Evolutionary conservation across 257 asterid species (phyloP).

Genomic region (Solanum dulcamara): DNA sequence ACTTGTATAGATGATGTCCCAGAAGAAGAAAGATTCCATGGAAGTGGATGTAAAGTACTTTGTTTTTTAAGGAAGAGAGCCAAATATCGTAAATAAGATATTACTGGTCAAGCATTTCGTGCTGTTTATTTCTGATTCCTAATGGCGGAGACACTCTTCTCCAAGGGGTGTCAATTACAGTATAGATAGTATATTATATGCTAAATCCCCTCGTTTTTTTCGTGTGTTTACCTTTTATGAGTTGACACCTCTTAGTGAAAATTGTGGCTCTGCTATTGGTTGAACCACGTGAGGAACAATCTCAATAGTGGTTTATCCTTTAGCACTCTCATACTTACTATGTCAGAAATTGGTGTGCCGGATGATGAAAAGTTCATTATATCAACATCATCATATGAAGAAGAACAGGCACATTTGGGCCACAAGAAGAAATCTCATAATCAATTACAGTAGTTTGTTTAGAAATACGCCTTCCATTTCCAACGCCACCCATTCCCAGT

Average conservation of each 20-base stretch:
- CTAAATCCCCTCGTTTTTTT: not conserved
- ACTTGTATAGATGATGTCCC: not conserved
- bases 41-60: not conserved
- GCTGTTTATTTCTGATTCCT: not conserved
- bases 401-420: too few species aligned
- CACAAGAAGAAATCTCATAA: too few species aligned
- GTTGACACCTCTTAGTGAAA: not conserved
- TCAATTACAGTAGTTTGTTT: too few species aligned
- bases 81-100: not conserved
- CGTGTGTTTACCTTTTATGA: not conserved
- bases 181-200: not conserved
- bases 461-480: too few species aligned
- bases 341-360: not conserved
- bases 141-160: not conserved
- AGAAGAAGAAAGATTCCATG: not conserved
- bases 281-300: too few species aligned
- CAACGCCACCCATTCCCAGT: too few species aligned
- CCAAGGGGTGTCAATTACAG: not conserved
- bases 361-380: too few species aligned
- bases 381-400: too few species aligned
- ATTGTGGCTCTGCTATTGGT: not conserved
- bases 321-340: not conserved
- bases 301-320: not conserved
- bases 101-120: not conserved
- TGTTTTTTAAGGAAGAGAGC: not conserved